Percentiles rank a stretch among this genome's conserved stretches.
Conservation (phyloP, 108 stramenopile genomes). For the Cyclotella sp. region DNA sequence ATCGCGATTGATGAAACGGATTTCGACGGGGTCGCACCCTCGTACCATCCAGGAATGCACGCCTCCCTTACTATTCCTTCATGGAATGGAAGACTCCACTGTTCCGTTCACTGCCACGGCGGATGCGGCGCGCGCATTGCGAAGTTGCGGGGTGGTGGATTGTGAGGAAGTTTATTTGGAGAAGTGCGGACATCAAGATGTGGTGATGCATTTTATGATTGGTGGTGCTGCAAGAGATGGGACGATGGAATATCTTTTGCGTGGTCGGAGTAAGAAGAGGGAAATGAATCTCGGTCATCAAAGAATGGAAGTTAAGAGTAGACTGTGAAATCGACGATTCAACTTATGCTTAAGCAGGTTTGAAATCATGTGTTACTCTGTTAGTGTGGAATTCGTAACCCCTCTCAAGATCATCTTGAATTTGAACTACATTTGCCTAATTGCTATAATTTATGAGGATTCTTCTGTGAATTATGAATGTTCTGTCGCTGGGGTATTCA, state of each 20-base stretch:
- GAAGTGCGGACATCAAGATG: conserved; percentile 73
- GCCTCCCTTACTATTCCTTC: conserved; percentile 62
- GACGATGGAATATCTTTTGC: conserved; percentile 34
- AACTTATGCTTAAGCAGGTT: too few species aligned
- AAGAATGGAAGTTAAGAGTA: too few species aligned
- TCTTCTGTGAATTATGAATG: too few species aligned
- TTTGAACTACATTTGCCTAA: too few species aligned
- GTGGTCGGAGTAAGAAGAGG: too few species aligned
- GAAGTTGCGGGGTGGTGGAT: conserved; percentile 55
- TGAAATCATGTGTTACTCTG: too few species aligned
- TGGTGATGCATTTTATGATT: conserved; percentile 79
- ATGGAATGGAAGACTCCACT: conserved; percentile 83
- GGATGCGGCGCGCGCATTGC: conserved; percentile 67
- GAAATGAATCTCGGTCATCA: too few species aligned
- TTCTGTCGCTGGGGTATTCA: too few species aligned
- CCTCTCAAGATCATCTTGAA: too few species aligned
- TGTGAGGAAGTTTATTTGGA: conserved; percentile 73
- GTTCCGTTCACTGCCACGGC: conserved; percentile 83
- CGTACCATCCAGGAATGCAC: conserved; percentile 28
- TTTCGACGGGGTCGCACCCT: background rate
- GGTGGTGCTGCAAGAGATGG: conserved; percentile 54
- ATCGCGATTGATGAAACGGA: conserved; percentile 36
- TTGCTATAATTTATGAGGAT: too few species aligned
- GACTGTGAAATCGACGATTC: too few species aligned
- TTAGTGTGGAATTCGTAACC: too few species aligned